A percentile compares a stretch with the other conserved stretches of the same genome.
phyloP scores from a whole-genome alignment of 768 basidiomycete species.

The Suillus americanus region DNA sequence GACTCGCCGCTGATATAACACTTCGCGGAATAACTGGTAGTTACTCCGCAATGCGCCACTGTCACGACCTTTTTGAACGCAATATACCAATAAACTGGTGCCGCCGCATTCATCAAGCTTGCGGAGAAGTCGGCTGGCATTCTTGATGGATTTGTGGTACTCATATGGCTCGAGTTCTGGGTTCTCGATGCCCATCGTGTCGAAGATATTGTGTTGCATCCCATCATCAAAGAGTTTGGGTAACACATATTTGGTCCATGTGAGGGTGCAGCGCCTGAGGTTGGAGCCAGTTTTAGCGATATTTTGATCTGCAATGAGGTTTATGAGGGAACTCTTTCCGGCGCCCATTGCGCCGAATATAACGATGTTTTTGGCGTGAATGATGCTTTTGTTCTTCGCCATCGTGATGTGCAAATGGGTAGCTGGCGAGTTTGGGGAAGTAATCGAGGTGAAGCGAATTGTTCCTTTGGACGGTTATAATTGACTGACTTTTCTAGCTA shows the following conservation, averaged over 20 bases:
- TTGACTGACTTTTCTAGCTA: background rate
- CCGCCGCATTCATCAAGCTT: conserved; percentile 25
- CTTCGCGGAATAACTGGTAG: conserved; percentile 39
- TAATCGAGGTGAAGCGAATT: background rate
- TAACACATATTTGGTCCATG: conserved; percentile 25
- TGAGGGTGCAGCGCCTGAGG: conserved; percentile 34
- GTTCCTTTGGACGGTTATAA: background rate
- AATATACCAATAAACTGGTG: conserved; percentile 37
- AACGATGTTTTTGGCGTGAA: conserved; percentile 24
- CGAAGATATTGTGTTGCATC: conserved; percentile 24
- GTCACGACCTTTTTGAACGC: conserved; percentile 35
- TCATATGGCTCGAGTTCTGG: conserved; percentile 27
- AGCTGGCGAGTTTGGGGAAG: background rate
- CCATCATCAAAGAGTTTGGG: conserved; percentile 2
- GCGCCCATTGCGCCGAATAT: conserved; percentile 33
- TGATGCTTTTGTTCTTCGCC: background rate
- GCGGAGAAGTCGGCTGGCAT: conserved; percentile 26
- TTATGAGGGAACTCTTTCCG: conserved; percentile 46
- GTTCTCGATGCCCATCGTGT: conserved; percentile 32
- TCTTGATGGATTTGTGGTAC: conserved; percentile 29
- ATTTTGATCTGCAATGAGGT: conserved; percentile 34
- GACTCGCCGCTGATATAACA: conserved; percentile 38
- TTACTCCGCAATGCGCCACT: conserved; percentile 34
- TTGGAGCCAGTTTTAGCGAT: conserved; percentile 32
- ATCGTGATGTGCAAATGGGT: background rate